Conservation (phyloP, 768 basidiomycete genomes). For the Rhizopogon vinicolor region DNA sequence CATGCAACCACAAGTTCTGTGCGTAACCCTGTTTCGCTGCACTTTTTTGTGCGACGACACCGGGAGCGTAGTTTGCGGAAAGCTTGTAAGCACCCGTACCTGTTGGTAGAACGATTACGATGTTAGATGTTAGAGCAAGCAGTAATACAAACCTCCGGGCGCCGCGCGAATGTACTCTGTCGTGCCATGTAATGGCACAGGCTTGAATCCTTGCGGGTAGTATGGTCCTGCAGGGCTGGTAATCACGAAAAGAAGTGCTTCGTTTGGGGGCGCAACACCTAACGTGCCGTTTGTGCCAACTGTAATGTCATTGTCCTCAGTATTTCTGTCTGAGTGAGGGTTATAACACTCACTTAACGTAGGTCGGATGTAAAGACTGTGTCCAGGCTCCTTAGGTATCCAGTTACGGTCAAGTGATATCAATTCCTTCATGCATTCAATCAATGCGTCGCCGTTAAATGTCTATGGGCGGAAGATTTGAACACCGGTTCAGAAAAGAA, state of each 20-base stretch:
- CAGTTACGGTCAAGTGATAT: constrained; percentile 61
- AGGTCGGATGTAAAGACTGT: constrained; percentile 90
- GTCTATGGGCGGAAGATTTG: constrained; percentile 35
- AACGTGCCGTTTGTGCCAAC: constrained; percentile 62
- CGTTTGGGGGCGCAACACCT: constrained; percentile 55
- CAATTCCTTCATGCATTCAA: constrained; percentile 82
- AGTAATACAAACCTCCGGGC: constrained; percentile 59
- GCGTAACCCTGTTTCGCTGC: constrained; percentile 75
- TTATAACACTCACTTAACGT: constrained; percentile 49
- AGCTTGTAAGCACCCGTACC: constrained; percentile 87
- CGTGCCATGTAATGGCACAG: constrained; percentile 80
- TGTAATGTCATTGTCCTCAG: constrained; percentile 20
- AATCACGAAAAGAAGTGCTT: constrained; percentile 65
- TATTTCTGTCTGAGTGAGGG: constrained; percentile 3
- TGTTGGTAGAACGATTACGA: constrained; percentile 19
- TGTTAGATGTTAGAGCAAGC: not conserved
- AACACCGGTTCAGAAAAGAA: not conserved
- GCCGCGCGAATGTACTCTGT: constrained; percentile 81
- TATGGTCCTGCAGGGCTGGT: constrained; percentile 71
- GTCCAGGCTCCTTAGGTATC: constrained; percentile 79
- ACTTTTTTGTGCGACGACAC: constrained; percentile 77
- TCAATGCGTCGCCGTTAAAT: constrained; percentile 72
- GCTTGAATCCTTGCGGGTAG: constrained; percentile 85
- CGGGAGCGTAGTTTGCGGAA: constrained; percentile 86
- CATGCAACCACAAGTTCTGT: constrained; percentile 89